These are phyloP conservation scores for Aristolochia fimbriata DNA, from an alignment of 164 flowering plant species.

Conservation along the genomic window DNA sequence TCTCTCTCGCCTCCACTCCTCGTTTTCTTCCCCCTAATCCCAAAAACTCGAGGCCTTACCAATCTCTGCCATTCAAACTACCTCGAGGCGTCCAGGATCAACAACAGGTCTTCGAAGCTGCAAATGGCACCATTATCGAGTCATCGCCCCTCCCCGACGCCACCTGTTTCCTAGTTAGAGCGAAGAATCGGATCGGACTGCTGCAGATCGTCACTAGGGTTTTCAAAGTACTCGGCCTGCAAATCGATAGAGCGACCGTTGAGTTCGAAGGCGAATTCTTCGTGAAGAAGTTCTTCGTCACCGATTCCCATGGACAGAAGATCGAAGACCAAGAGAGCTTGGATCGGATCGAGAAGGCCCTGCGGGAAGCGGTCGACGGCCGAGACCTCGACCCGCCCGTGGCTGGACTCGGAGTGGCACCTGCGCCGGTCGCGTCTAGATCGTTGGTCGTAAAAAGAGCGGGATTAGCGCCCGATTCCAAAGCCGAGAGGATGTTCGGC, in stretches of 20 bases:
- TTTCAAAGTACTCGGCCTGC: conserved; percentile 37
- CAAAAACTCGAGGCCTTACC: background rate
- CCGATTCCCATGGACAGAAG: conserved; percentile 33
- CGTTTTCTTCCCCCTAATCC: background rate
- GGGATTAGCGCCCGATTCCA: conserved; percentile 16
- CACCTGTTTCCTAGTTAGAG: conserved; percentile 33
- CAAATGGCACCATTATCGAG: conserved; percentile 9
- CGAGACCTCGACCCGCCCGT: conserved; percentile 1
- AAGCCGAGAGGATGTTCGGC: conserved; percentile 43
- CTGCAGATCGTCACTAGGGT: conserved; percentile 41
- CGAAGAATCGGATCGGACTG: conserved; percentile 37
- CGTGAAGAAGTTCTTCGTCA: conserved; percentile 33
- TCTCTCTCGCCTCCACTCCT: background rate
- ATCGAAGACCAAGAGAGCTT: conserved; percentile 26
- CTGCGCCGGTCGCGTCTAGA: conserved; percentile 13
- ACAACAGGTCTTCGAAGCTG: background rate
- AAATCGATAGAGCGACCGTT: conserved; percentile 30
- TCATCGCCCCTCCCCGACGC: conserved; percentile 14
- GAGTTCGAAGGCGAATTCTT: conserved; percentile 37
- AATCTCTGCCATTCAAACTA: background rate
- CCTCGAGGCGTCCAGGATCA: background rate
- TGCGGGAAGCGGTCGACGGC: conserved; percentile 32
- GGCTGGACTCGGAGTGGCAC: background rate
- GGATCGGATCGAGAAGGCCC: conserved; percentile 33
- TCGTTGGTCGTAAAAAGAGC: conserved; percentile 31